phyloP scores from a whole-genome alignment of 352 stramenopile genomes.

The Phytophthora colocasiae region DNA sequence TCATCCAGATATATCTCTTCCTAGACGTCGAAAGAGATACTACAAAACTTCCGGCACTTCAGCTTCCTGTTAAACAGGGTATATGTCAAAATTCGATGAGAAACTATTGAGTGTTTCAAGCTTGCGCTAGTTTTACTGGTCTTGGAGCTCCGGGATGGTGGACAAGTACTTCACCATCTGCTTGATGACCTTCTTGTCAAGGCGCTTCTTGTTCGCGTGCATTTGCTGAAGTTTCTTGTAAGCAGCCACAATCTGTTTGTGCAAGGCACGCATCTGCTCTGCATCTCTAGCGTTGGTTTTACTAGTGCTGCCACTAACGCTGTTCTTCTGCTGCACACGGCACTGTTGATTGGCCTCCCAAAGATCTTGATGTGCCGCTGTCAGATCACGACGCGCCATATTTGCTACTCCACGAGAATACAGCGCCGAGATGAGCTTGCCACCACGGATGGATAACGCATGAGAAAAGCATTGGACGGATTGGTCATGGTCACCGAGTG shows the following conservation, averaged over 20 bases:
- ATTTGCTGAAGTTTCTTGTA: constrained; percentile 82
- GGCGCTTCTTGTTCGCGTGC: constrained; percentile 77
- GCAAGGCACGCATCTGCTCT: constrained; percentile 47
- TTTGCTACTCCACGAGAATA: constrained; percentile 76
- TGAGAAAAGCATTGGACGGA: constrained; percentile 70
- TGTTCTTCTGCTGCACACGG: constrained; percentile 50
- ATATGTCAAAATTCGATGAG: constrained; percentile 30
- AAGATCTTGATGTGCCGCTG: constrained; percentile 69
- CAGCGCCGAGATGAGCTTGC: constrained; percentile 62
- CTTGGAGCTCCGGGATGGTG: constrained; percentile 66
- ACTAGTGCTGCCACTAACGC: constrained; percentile 37
- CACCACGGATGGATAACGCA: constrained; percentile 46
- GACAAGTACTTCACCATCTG: constrained; percentile 85
- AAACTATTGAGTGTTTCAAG: constrained; percentile 19
- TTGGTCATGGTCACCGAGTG: constrained; percentile 60
- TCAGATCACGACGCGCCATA: constrained; percentile 71
- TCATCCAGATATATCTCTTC: constrained; percentile 19
- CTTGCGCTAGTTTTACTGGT: constrained; percentile 21
- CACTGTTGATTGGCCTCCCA: constrained; percentile 71
- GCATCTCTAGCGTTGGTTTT: constrained; percentile 41
- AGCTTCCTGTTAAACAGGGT: constrained; percentile 7
- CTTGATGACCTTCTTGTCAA: constrained; percentile 86
- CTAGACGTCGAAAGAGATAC: constrained; percentile 21
- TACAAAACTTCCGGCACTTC: constrained; percentile 5
- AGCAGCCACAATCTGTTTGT: constrained; percentile 58